Evolutionary conservation across 2,329 filamentous ascomycete genomes (phyloP), one percentile per base, ranked within the genome.

Genomic region (Ceratocystis diversiconidia): DNA sequence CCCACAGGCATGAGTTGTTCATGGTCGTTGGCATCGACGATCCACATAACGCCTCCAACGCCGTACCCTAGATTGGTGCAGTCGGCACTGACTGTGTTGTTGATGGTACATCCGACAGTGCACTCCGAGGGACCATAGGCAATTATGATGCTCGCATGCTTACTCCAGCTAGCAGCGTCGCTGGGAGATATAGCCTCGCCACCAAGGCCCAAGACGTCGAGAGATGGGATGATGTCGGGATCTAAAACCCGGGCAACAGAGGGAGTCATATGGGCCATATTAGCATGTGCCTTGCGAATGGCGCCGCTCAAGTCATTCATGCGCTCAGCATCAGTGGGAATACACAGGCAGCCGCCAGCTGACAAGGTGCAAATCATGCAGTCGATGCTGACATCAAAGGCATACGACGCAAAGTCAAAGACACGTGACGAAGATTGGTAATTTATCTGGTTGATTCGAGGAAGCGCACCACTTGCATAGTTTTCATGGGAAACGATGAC

Each of bases 41-140:
- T 77, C 79, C 79, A 82, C n/a, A 76, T 76, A 0, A 76, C 72
- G 5, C 76, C 79, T 3, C 78, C 77, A 0, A 78, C 76, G 1
- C 79, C 79, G 59, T 74, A 75, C 4, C 80, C 80, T 44, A 82
- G 80, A 52, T 77, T 79, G 8, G 77, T 75, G 55, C 72, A 77
- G 46, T 67, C 72, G n/a, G 71, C 70, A 55, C 69, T 73, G 60
- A 77, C 77, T 65, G 74, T 75, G 48, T 75, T 76, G 67, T 80
- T 80, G 44, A 80, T 76, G 1, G 78, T 79, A 65, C 78, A 80
- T 3, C 78, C 78, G 1, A 82, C 79, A 0, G 80, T 82, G 65
- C 80, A 82, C 70, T 82, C 80, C 0, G 79, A 80, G 3, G 80
- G 80, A 0, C 80, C 80, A 59, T 82, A 82, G 0, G 78, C 79